Evolutionary conservation across 2,329 filamentous ascomycete genomes (phyloP).

Genomic region (Beauveria pseudobassiana): DNA sequence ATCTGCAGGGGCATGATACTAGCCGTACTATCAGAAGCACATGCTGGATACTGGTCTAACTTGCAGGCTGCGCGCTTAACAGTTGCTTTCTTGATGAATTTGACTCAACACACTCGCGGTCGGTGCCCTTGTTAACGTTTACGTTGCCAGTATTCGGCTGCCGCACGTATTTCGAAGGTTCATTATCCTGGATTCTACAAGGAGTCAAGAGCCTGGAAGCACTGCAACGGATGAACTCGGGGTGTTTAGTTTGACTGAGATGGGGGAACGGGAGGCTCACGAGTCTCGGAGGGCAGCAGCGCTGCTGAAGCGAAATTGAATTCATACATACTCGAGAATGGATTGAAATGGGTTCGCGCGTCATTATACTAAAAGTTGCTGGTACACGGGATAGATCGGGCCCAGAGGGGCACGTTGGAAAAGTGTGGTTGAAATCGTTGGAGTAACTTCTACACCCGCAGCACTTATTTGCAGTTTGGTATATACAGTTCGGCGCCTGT

Average conservation of each 20-base stretch:
- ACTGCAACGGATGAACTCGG: conserved; percentile 35
- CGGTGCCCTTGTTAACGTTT: conserved; percentile 70
- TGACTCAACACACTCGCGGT: conserved; percentile 54
- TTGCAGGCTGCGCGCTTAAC: conserved; percentile 60
- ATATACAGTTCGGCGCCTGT: no score
- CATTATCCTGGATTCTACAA: conserved; percentile 35
- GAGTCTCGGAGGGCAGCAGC: conserved; percentile 15
- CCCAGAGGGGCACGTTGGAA: conserved; percentile 66
- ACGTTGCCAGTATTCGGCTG: conserved; percentile 81
- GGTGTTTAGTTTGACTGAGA: conserved; percentile 50
- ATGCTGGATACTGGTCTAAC: conserved; percentile 49
- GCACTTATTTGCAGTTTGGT: no score
- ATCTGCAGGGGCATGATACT: conserved; percentile 80
- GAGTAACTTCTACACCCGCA: neutral
- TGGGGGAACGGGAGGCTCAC: conserved; percentile 24
- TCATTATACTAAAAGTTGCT: conserved; percentile 66
- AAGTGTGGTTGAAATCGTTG: conserved; percentile 41
- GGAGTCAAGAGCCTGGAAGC: conserved; percentile 19
- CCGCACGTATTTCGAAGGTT: conserved; percentile 57
- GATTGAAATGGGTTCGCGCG: conserved; percentile 62
- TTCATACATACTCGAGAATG: conserved; percentile 64
- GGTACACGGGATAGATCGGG: conserved; percentile 59
- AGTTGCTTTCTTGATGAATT: conserved; percentile 61
- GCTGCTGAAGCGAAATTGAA: conserved; percentile 52
- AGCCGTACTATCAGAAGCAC: conserved; percentile 51